Percentiles rank a stretch among this genome's conserved stretches.
Conservation (phyloP, 768 basidiomycete genomes). For the Pleurotus djamor region DNA sequence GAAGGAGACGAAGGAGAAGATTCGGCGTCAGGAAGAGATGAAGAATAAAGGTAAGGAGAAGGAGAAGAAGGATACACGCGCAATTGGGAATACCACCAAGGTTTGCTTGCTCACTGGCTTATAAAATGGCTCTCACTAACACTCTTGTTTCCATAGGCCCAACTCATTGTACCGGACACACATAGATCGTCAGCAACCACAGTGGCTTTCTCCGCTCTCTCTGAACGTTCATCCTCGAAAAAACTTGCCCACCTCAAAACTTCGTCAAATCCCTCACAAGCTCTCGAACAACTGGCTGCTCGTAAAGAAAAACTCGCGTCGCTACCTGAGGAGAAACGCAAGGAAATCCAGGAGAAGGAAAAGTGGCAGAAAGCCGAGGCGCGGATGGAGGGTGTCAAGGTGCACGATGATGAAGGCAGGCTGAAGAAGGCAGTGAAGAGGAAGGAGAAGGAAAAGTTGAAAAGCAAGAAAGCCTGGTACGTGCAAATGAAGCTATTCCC, state of each 20-base stretch:
- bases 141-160: too few species aligned
- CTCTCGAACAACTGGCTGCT: conserved; percentile 74
- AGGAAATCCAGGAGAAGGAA: conserved; percentile 75
- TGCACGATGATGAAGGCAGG: conserved; percentile 79
- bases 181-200: conserved; percentile 44
- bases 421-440: conserved; percentile 94
- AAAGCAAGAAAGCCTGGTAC: conserved; percentile 85
- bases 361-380: conserved; percentile 91
- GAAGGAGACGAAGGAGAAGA: conserved; percentile 86
- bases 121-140: too few species aligned
- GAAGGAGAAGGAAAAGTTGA: conserved; percentile 86
- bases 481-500: conserved; percentile 28
- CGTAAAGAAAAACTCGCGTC: conserved; percentile 76
- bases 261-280: conserved; percentile 80
- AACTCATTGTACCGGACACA: conserved; percentile 69
- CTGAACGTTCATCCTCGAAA: conserved; percentile 51
- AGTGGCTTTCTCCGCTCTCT: conserved; percentile 66
- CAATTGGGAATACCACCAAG: conserved; percentile 48
- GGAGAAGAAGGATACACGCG: conserved; percentile 41
- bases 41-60: conserved; percentile 49
- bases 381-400: conserved; percentile 86
- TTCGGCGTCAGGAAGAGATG: conserved; percentile 58
- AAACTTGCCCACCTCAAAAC: conserved; percentile 59
- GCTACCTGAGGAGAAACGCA: conserved; percentile 82
- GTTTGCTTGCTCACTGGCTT: too few species aligned